phyloP scores from a whole-genome alignment of 208 protist genomes.

The Blechomonas ayalai region DNA sequence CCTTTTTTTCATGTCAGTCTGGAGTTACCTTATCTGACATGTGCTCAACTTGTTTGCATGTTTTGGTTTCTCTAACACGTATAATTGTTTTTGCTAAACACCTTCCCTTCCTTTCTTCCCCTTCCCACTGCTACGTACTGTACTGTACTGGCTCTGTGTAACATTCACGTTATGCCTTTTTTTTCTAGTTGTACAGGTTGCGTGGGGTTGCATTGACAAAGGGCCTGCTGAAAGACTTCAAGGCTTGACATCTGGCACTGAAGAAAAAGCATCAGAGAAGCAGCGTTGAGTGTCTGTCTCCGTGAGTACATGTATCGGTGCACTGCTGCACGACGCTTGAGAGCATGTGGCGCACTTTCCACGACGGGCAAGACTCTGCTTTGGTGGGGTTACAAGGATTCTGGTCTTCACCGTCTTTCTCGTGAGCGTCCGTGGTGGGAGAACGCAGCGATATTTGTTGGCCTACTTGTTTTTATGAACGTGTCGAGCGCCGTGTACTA shows the following conservation, averaged over 20 bases:
- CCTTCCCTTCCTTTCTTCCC: conserved; percentile 1
- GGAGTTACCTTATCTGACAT: too few species aligned
- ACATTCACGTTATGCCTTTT: conserved; percentile 3
- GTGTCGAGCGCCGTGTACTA: conserved; percentile 44
- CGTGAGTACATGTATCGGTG: too few species aligned
- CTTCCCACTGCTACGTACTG: conserved; percentile 4
- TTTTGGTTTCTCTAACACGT: conserved; percentile 7
- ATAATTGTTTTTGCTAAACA: conserved; percentile 7
- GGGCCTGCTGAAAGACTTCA: too few species aligned
- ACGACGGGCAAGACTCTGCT: conserved; percentile 12
- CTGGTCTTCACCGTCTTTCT: conserved; percentile 58
- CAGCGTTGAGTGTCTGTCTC: too few species aligned
- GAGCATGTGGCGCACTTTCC: too few species aligned
- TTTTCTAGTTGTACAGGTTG: conserved; percentile 10
- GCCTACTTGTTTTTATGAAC: conserved; percentile 69
- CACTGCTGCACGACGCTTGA: too few species aligned
- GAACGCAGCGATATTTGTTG: conserved; percentile 52
- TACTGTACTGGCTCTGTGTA: conserved; percentile 1
- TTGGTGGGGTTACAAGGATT: conserved; percentile 58
- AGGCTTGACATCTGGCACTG: too few species aligned
- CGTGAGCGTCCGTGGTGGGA: conserved; percentile 85
- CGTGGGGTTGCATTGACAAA: too few species aligned
- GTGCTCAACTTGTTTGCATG: background rate
- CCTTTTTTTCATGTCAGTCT: too few species aligned
- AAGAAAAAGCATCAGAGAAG: too few species aligned